phyloP scores from a whole-genome alignment of 768 basidiomycete genomes.

The Psilocybe azurescens region DNA sequence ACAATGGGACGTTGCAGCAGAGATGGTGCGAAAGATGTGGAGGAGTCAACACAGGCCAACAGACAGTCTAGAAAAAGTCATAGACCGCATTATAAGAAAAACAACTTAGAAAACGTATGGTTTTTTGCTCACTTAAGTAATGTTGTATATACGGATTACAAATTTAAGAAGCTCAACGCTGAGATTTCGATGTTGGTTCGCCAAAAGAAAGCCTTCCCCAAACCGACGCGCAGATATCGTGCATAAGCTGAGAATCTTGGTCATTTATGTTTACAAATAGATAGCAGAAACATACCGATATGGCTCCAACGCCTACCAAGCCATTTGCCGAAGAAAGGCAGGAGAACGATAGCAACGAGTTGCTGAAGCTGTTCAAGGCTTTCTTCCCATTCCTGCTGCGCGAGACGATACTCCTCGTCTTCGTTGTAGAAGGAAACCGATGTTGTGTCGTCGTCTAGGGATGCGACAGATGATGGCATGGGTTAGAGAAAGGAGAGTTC shows the following conservation, averaged over 20 bases:
- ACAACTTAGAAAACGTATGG: conserved; percentile 9
- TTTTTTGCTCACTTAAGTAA: neutral
- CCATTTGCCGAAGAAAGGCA: conserved; percentile 90
- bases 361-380: conserved; percentile 84
- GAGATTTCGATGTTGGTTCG: conserved; percentile 5
- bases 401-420: conserved; percentile 74
- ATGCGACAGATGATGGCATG: conserved; percentile 69
- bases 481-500: conserved; percentile 19
- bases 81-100: conserved; percentile 47
- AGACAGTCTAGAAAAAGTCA: conserved; percentile 51
- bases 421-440: conserved; percentile 62
- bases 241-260: conserved; percentile 57
- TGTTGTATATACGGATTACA: conserved; percentile 5
- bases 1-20: conserved; percentile 66
- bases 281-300: conserved; percentile 66
- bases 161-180: no score
- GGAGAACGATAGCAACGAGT: conserved; percentile 76
- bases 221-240: conserved; percentile 71
- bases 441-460: conserved; percentile 65
- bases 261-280: conserved; percentile 7
- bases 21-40: conserved; percentile 66
- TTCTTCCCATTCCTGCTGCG: conserved; percentile 95
- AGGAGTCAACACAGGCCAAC: conserved; percentile 48
- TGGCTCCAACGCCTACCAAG: conserved; percentile 86
- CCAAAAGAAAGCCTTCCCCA: conserved; percentile 70